Percentiles rank a stretch among this genome's conserved stretches.
phyloP scores from a whole-genome alignment of 371 early-diverging fungal genomes.

The Mucor plumbeus region DNA sequence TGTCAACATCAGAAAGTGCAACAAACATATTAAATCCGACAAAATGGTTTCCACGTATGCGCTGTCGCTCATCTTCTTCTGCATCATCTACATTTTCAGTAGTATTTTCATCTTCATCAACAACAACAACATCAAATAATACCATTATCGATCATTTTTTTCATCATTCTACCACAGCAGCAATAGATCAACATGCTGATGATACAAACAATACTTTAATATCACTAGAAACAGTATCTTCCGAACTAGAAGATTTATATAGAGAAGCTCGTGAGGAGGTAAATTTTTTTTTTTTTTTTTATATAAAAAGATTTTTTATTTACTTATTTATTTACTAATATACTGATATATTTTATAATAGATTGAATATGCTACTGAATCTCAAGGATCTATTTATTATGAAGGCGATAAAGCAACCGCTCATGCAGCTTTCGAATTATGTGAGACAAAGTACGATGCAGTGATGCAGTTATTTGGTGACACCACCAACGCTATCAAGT shows the following conservation, averaged over 20 bases:
- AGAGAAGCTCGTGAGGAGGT: conserved; percentile 32
- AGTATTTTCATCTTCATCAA: conserved; percentile 17
- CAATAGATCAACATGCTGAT: background rate
- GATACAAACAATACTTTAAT: background rate
- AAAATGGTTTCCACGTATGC: conserved; percentile 28
- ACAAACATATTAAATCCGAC: conserved; percentile 15
- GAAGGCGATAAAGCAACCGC: conserved; percentile 28
- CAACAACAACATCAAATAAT: conserved; percentile 9
- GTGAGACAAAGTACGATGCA: conserved; percentile 20
- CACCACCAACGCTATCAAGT: conserved; percentile 24
- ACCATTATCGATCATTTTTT: background rate
- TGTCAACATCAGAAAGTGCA: background rate
- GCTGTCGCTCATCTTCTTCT: conserved; percentile 27
- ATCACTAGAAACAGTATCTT: conserved; percentile 16
- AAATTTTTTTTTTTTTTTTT: background rate
- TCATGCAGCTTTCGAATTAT: conserved; percentile 24
- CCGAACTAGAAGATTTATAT: conserved; percentile 25
- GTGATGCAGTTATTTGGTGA: conserved; percentile 22
- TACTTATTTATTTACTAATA: too few relatives aligned
- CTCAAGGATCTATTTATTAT: conserved; percentile 38
- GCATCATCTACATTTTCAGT: conserved; percentile 26
- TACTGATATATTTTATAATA: background rate
- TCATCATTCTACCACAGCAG: background rate
- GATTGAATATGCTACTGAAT: conserved; percentile 35
- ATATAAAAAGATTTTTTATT: too few relatives aligned